A percentile compares a stretch with the other conserved stretches of the same genome.
Conservation (phyloP, 371 early-diverging fungal species). For the Gilbertella persicaria region DNA sequence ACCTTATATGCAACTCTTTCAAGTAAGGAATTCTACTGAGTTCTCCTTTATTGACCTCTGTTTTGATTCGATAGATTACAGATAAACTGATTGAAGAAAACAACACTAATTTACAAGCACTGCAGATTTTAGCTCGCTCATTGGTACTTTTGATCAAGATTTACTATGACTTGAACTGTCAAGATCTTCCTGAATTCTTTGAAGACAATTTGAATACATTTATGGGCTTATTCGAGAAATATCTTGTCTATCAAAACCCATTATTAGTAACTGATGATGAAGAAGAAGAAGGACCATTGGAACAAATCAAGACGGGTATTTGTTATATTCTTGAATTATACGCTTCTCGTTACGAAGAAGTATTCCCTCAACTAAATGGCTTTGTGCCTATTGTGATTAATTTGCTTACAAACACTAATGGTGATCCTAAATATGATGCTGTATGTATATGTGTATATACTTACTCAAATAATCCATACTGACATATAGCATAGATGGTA, state of each 20-base stretch:
- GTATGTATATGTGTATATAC: conserved; percentile 30
- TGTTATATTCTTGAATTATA: conserved; percentile 91
- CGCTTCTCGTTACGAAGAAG: conserved; percentile 88
- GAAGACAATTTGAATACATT: conserved; percentile 86
- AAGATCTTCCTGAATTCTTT: conserved; percentile 96
- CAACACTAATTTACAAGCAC: conserved; percentile 57
- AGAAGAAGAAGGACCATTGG: conserved; percentile 83
- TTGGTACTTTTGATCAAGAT: conserved; percentile 83
- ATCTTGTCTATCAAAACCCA: conserved; percentile 80
- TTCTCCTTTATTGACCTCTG: background rate
- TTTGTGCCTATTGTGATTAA: conserved; percentile 89
- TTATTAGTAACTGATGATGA: conserved; percentile 75
- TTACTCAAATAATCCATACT: background rate
- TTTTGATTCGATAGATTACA: conserved; percentile 57
- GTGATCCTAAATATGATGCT: conserved; percentile 78
- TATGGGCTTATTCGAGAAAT: conserved; percentile 82
- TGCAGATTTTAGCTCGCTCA: conserved; percentile 74
- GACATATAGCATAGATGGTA: conserved; percentile 60
- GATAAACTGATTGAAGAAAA: conserved; percentile 78
- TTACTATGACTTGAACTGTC: conserved; percentile 89
- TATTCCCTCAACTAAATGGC: conserved; percentile 71
- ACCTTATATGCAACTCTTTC: conserved; percentile 81
- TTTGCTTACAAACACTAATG: conserved; percentile 72
- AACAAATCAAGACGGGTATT: conserved; percentile 87
- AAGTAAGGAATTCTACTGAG: conserved; percentile 43